A percentile compares a stretch with the other conserved stretches of the same genome.
Evolutionary conservation across 768 basidiomycete species (phyloP).

Genomic region (Asterophora parasitica): DNA sequence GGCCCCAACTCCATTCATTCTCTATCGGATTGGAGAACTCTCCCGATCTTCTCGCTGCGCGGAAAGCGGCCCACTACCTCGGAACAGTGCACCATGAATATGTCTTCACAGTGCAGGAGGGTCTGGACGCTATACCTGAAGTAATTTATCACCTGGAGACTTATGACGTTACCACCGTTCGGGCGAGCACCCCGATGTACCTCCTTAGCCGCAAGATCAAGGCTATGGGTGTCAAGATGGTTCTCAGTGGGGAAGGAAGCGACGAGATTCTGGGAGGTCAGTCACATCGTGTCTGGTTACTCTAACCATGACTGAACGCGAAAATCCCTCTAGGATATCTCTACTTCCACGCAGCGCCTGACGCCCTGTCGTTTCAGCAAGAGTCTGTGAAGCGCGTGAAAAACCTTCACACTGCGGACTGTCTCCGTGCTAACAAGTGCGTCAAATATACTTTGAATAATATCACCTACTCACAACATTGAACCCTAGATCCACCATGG

Average conservation of each 20-base stretch:
- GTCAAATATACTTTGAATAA: constrained; percentile 16
- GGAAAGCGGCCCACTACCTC: constrained; percentile 88
- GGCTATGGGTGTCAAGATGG: constrained; percentile 99
- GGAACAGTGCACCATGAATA: constrained; percentile 97
- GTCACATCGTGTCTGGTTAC: neutral
- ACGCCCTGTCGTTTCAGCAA: constrained; percentile 84
- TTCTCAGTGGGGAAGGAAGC: constrained; percentile 93
- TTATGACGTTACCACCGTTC: constrained; percentile 97
- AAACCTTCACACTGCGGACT: constrained; percentile 96
- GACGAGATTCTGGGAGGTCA: constrained; percentile 96
- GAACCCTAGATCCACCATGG: constrained; percentile 89
- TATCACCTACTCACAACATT: neutral
- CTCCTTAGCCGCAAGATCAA: constrained; percentile 97
- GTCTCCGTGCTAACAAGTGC: constrained; percentile 96
- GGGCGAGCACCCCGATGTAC: constrained; percentile 98
- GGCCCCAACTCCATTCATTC: constrained; percentile 98
- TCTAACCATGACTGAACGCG: constrained; percentile 1
- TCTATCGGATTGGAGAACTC: constrained; percentile 94
- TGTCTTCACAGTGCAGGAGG: constrained; percentile 97
- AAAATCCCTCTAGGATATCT: constrained; percentile 69
- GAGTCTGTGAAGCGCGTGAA: constrained; percentile 94
- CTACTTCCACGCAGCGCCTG: constrained; percentile 98
- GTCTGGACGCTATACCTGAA: constrained; percentile 93
- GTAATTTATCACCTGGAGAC: constrained; percentile 99
- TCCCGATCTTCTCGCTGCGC: constrained; percentile 90